Conservation (phyloP, 192 early-diverging fungal genomes). For the Lunasporangiospora selenospora region DNA sequence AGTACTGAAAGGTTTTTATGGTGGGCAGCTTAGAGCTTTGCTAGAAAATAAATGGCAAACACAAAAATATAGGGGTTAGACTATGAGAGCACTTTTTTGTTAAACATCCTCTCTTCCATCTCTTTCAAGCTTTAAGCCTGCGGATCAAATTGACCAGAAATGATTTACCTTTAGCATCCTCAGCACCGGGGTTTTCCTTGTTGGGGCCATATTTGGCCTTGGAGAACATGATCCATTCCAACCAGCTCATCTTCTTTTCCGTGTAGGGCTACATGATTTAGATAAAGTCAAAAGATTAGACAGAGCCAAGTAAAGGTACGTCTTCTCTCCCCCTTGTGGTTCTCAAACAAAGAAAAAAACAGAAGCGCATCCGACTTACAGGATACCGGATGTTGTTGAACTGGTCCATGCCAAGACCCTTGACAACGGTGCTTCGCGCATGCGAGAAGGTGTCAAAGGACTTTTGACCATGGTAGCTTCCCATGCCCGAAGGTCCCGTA, state of each 20-base stretch:
- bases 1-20: too few species aligned
- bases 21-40: too few species aligned
- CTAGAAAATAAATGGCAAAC: too few species aligned
- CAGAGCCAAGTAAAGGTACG: background rate
- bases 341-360: background rate
- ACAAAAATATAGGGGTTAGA: too few species aligned
- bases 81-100: too few species aligned
- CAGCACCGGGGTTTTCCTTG: conserved; percentile 25
- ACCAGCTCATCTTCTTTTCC: conserved; percentile 32
- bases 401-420: conserved; percentile 47
- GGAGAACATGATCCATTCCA: conserved; percentile 17
- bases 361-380: conserved; percentile 12
- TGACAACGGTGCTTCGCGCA: conserved; percentile 65
- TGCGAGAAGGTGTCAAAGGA: conserved; percentile 87
- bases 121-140: too few species aligned
- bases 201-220: conserved; percentile 20
- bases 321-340: too few species aligned
- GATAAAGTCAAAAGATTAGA: background rate
- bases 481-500: conserved; percentile 84
- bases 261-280: conserved; percentile 28
- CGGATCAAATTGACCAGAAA: too few species aligned
- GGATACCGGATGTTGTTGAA: conserved; percentile 37
- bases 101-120: too few species aligned
- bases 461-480: conserved; percentile 80
- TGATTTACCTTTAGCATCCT: conserved; percentile 31